These are phyloP conservation scores for Tulasnella sp. DNA, from an alignment of 768 basidiomycete species.

Conservation along the genomic window DNA sequence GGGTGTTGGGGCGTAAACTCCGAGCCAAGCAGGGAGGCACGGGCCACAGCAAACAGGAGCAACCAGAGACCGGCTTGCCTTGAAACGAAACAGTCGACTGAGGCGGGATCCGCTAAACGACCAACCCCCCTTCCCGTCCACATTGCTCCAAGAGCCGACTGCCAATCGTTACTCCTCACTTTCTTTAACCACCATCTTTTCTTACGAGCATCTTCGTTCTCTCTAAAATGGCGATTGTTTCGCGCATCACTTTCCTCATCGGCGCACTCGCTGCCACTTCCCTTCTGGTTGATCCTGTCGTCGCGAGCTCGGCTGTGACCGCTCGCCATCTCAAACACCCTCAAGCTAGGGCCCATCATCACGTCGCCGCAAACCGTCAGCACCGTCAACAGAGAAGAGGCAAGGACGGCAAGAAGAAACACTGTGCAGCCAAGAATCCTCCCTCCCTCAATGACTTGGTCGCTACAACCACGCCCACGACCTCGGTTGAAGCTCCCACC, in stretches of 20 bases:
- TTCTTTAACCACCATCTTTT: conserved; percentile 29
- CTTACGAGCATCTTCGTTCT: conserved; percentile 14
- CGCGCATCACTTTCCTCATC: conserved; percentile 44
- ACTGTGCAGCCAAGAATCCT: conserved; percentile 31
- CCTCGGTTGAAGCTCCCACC: conserved; percentile 20
- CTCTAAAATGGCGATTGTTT: conserved; percentile 36
- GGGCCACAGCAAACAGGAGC: neutral
- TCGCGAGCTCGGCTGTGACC: conserved; percentile 29
- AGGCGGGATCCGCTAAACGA: too few species aligned
- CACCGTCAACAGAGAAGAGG: conserved; percentile 31
- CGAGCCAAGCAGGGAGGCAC: too few species aligned
- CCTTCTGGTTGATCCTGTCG: conserved; percentile 41
- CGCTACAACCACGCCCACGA: conserved; percentile 17
- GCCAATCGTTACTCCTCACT: neutral
- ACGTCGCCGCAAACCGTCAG: conserved; percentile 36
- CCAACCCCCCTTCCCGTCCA: too few species aligned
- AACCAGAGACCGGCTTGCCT: neutral
- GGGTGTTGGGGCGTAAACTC: too few species aligned
- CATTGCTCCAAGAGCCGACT: too few species aligned
- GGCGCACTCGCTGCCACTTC: conserved; percentile 31
- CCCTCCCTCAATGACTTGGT: conserved; percentile 16
- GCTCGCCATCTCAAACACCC: conserved; percentile 35
- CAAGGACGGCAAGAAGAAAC: conserved; percentile 35
- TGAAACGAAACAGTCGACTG: too few species aligned
- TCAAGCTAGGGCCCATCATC: conserved; percentile 19